phyloP scores from a whole-genome alignment of 106 monocot genomes.

The Xerophyta viscosa region DNA sequence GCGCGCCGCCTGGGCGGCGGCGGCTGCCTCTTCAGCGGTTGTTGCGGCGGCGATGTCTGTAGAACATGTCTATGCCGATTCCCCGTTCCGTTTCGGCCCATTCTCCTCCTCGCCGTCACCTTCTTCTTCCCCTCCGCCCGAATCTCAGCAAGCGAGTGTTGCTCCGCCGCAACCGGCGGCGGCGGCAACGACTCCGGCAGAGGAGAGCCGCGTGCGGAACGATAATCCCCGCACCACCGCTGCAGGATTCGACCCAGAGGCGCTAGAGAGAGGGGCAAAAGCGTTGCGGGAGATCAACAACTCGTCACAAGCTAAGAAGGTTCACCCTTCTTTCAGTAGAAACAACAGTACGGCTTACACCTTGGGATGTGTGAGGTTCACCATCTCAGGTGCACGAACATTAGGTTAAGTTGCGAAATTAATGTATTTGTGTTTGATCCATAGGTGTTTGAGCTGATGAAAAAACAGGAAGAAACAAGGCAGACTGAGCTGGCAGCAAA shows the following conservation, averaged over 20 bases:
- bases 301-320: constrained; percentile 70
- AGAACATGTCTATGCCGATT: constrained; percentile 46
- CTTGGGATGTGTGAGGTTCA: no score
- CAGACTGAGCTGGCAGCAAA: constrained; percentile 42
- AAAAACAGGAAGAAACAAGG: constrained; percentile 81
- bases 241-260: constrained; percentile 86
- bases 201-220: constrained; percentile 37
- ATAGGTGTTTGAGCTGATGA: constrained; percentile 83
- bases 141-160: background rate
- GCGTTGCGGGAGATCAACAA: constrained; percentile 66
- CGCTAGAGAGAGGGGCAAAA: constrained; percentile 73
- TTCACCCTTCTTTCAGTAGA: no score
- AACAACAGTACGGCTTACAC: no score
- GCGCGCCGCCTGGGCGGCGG: constrained; percentile 11
- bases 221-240: constrained; percentile 80
- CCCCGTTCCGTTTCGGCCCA: constrained; percentile 24
- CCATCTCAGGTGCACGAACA: no score
- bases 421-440: no score
- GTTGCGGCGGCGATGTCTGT: constrained; percentile 25
- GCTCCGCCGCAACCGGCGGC: background rate
- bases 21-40: constrained; percentile 19
- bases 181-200: constrained; percentile 3
- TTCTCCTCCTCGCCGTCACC: constrained; percentile 20
- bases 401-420: no score
- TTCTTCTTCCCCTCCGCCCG: background rate